Evolutionary conservation across 1,284 basidiomycete species (phyloP).

Genomic region (Serendipita sp.): DNA sequence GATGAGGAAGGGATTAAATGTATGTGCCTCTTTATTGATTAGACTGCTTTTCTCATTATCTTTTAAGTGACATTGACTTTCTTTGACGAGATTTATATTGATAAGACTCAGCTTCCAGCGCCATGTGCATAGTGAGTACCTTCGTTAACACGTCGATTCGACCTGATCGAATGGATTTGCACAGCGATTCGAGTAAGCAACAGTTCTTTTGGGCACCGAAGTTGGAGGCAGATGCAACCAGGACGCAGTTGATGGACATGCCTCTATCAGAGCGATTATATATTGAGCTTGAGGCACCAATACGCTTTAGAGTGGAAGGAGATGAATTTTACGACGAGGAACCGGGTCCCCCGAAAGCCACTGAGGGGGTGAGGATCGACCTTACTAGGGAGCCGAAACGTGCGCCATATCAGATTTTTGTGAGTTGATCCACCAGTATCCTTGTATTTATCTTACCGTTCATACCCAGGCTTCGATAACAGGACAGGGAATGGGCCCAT

Average conservation of each 20-base stretch:
- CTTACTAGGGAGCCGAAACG: slow-evolving; percentile 34
- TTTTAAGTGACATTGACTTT: slow-evolving; percentile 72
- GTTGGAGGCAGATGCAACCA: slow-evolving; percentile 34
- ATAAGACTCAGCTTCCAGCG: slow-evolving; percentile 13
- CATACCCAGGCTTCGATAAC: slow-evolving; percentile 65
- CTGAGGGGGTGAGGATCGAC: slow-evolving; percentile 44
- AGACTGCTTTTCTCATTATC: neutral
- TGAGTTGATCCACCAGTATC: slow-evolving; percentile 27
- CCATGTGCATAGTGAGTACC: neutral
- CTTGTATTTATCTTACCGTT: neutral
- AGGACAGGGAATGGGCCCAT: slow-evolving; percentile 71
- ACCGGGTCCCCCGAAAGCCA: slow-evolving; percentile 67
- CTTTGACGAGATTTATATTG: slow-evolving; percentile 89
- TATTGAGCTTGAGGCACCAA: slow-evolving; percentile 66
- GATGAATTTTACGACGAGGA: slow-evolving; percentile 87
- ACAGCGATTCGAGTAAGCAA: slow-evolving; percentile 67
- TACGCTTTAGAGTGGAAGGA: slow-evolving; percentile 78
- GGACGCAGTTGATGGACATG: slow-evolving; percentile 55
- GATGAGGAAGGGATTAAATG: slow-evolving; percentile 72
- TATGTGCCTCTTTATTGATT: slow-evolving; percentile 26
- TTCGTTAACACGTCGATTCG: slow-evolving; percentile 8
- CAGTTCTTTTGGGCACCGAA: slow-evolving; percentile 66
- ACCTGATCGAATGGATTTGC: slow-evolving; percentile 14
- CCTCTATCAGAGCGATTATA: slow-evolving; percentile 64
- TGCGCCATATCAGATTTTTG: slow-evolving; percentile 62